Evolutionary conservation across 2,329 filamentous ascomycete species (phyloP), one percentile per base, ranked within the genome.

Genomic region (Xylariaceae sp.): DNA sequence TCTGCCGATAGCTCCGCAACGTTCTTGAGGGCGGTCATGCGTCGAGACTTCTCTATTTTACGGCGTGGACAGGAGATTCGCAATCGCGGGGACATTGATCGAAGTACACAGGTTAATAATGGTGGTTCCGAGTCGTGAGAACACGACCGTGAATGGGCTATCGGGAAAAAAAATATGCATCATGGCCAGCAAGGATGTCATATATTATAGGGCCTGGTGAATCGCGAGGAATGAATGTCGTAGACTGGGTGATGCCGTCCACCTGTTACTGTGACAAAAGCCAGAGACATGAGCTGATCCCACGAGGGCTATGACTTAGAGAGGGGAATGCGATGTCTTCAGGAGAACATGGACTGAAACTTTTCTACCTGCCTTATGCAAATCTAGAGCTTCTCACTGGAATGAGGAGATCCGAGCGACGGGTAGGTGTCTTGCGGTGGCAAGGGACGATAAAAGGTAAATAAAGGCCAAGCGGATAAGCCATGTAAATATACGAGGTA

Each of bases 261-360:
- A 30, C 23, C 23, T 56, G 51, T 64, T 63, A 63, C 47, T 53
- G 10, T 50, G 47, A 30, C 45, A 35, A 58, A 51, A 47, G 35
- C 48, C 34, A 58, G 51, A 37, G 55, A 35, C 50, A 62, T 51
- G 59, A 63, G 57, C 55, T 39, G 62, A 53, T 56, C 52, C 49
- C 56, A 62, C 54, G 57, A 65, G 57, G 50, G 39, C 10, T n/a
- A 55, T 60, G 59, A 51, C 8, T 52, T 39, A 44, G 50, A 45
- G 47, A 51, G 58, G 61, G 62, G 68, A 71, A 71, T 71, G 69
- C 18, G 44, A 23, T 70, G 69, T 71, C 69, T 71, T 62, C 51
- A 66, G 55, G 55, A 44, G 50, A 58, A 65, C 55, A 55, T 34
- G 51, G 51, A 37, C 53, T 44, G 53, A 53, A 57, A 48, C 50